Percentiles rank a stretch among this genome's conserved stretches.
Evolutionary conservation across 1,284 basidiomycete genomes (phyloP).

Genomic region (Rhodofomes roseus): DNA sequence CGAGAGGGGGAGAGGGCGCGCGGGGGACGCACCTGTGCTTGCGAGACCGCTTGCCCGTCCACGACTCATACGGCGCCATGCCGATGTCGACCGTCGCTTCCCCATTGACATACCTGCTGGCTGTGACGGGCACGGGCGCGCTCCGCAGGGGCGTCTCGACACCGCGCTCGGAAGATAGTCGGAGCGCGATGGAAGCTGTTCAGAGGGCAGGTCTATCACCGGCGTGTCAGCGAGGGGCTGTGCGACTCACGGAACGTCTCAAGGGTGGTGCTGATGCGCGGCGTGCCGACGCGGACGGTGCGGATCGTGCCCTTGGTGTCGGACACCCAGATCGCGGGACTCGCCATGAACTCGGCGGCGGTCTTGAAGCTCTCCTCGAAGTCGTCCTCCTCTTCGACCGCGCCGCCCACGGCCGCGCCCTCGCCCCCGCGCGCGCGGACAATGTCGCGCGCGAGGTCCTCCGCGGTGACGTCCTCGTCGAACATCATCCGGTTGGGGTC

Average conservation of each 20-base stretch:
- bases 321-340: neutral
- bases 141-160: neutral
- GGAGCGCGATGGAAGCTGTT: neutral
- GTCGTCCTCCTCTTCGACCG: neutral
- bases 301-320: neutral
- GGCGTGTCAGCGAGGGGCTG: neutral
- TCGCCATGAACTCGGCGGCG: conserved; percentile 12
- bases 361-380: conserved; percentile 17
- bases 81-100: conserved; percentile 19
- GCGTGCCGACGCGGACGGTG: neutral
- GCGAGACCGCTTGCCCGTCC: conserved; percentile 23
- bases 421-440: neutral
- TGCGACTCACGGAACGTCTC: neutral
- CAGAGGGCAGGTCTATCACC: neutral
- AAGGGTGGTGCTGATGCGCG: neutral
- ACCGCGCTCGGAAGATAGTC: neutral
- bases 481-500: conserved; percentile 10
- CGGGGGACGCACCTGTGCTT: conserved; percentile 2
- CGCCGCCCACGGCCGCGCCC: neutral
- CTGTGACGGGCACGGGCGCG: conserved; percentile 7
- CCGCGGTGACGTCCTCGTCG: conserved; percentile 11
- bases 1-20: neutral
- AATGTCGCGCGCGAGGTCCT: conserved; percentile 9
- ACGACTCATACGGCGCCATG: conserved; percentile 24
- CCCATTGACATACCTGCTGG: conserved; percentile 10